A percentile compares a stretch with the other conserved stretches of the same genome.
Conservation (phyloP, 352 stramenopile species). For the Pythium folliculosum region DNA sequence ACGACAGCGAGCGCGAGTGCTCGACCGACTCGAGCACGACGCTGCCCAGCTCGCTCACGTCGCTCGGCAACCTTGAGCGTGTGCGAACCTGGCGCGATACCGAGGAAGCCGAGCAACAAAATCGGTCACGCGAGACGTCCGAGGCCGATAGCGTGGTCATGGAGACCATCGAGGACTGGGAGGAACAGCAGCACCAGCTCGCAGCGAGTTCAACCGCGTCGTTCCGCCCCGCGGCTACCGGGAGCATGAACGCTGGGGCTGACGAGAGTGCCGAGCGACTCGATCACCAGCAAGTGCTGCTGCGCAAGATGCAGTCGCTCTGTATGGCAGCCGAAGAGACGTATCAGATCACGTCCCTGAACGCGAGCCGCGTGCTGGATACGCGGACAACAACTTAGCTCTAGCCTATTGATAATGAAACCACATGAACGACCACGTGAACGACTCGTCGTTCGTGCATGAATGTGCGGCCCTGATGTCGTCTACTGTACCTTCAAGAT, state of each 20-base stretch:
- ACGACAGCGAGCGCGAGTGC: not conserved
- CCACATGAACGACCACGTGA: not conserved
- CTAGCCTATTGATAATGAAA: not conserved
- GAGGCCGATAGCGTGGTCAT: not conserved
- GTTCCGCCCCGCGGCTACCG: not conserved
- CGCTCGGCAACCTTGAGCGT: not conserved
- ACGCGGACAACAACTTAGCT: not conserved
- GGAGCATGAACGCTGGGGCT: too few relatives aligned
- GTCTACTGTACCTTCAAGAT: too few relatives aligned
- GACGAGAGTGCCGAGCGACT: too few relatives aligned
- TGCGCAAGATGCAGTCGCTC: not conserved
- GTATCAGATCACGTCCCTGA: constrained; percentile 18
- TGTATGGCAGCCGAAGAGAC: constrained; percentile 16
- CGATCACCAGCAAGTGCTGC: too few relatives aligned
- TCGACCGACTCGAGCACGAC: not conserved
- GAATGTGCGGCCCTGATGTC: too few relatives aligned
- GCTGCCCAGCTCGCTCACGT: not conserved
- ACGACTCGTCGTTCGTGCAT: too few relatives aligned
- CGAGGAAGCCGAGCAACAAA: not conserved
- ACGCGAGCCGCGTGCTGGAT: constrained; percentile 2
- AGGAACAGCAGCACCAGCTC: not conserved
- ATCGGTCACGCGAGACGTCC: not conserved
- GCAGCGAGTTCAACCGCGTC: not conserved
- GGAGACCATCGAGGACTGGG: constrained; percentile 16
- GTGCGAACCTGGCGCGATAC: not conserved